Percentiles rank a stretch among this genome's conserved stretches.
Evolutionary conservation across 768 basidiomycete genomes (phyloP).

Genomic region (Termitomyces sp.): DNA sequence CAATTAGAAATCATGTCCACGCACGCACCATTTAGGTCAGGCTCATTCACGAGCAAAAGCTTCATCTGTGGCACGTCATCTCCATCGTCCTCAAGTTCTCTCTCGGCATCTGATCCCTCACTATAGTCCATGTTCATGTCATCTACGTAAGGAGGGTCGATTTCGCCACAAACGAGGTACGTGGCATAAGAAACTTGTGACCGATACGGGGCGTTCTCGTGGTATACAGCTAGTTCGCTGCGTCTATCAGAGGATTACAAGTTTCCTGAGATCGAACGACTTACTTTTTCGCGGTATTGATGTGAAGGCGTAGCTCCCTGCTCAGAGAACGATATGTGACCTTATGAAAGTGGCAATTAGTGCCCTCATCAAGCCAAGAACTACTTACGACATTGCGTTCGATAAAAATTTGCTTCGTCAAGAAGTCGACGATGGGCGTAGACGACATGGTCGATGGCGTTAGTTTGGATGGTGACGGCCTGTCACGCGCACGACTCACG

Average conservation of each 20-base stretch:
- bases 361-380: neutral
- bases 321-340: constrained; percentile 79
- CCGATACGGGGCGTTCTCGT: constrained; percentile 37
- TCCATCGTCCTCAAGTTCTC: constrained; percentile 30
- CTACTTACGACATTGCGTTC: constrained; percentile 40
- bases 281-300: constrained; percentile 76
- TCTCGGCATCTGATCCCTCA: constrained; percentile 23
- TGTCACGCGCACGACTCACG: constrained; percentile 12
- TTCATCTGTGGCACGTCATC: constrained; percentile 41
- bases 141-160: constrained; percentile 19
- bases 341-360: constrained; percentile 26
- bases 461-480: neutral
- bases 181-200: constrained; percentile 53
- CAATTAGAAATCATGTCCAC: constrained; percentile 14
- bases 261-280: constrained; percentile 8
- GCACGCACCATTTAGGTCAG: constrained; percentile 63
- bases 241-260: neutral
- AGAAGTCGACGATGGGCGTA: constrained; percentile 36
- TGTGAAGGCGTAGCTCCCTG: constrained; percentile 62
- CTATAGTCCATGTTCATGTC: constrained; percentile 36
- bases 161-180: constrained; percentile 62
- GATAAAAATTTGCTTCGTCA: constrained; percentile 46
- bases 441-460: constrained; percentile 39
- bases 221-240: constrained; percentile 62
- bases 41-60: constrained; percentile 56